Evolutionary conservation across 2,329 filamentous ascomycete species (phyloP), one percentile per base, ranked within the genome.

Genomic region (Aspergillus unguis): DNA sequence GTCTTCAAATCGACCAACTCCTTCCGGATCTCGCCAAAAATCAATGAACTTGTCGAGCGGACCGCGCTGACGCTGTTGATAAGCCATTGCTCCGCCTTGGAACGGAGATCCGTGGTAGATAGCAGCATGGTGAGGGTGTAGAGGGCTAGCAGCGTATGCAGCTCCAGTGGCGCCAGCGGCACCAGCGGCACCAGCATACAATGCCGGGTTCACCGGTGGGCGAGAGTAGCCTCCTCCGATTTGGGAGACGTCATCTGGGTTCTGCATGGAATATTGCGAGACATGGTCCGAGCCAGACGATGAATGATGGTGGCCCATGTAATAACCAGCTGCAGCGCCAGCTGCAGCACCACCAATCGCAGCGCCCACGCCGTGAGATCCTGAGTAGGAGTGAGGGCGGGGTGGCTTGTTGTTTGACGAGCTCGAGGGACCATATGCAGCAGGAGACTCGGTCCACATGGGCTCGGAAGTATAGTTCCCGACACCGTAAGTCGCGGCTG

Each of bases 1-100:
- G 63, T 85, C 83, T 66, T 86, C 84, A 71, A 84, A 86, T 63
- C 80, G 80, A 17, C 77, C 78, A 1, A 86, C 82, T n/a, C 83
- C 84, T 56, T 86, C 82, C 1, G 82, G 77, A 56, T 82, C 84
- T 63, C 77, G 83, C 80, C 80, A 85, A 74, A 79, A 86, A 61
- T 82, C 80, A 36, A 82, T 74, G 29, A 85, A 74, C 45, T 74
- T 78, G 35, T 73, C 74, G 1, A 86, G 71, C 0, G 84, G 80
- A 0, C 82, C 82, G 41, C 75, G 75, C 52, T 81, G 81, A 48
- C 78, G 77, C 58, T 81, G 80, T 38, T 72, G 69, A 52, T 77
- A 75, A 31, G 75, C 75, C 64, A 80, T 73, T 8, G 67, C 66
- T 23, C 70, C 70, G 0, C 68, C 63, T 26, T 65, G 64, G 28